Conservation (phyloP, 495 filamentous ascomycete species). For the Neurospora sp. region DNA sequence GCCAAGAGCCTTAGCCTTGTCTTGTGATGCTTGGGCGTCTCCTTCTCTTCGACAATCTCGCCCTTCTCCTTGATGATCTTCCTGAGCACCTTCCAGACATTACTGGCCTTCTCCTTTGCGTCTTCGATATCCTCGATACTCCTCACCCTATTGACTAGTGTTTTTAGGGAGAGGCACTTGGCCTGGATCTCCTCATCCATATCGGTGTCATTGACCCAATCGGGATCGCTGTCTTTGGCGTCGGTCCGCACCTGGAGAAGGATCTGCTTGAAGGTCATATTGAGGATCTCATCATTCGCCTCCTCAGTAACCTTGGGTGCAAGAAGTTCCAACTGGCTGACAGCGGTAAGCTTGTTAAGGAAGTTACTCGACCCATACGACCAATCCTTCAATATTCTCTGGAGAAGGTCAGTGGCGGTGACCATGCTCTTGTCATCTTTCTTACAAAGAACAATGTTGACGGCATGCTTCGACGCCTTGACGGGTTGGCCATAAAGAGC, state of each 20-base stretch:
- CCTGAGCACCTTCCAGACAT: slow-evolving; percentile 69
- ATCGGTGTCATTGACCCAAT: slow-evolving; percentile 59
- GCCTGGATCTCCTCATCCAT: slow-evolving; percentile 73
- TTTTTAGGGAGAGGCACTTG: slow-evolving; percentile 81
- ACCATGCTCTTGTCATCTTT: slow-evolving; percentile 71
- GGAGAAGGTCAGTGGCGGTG: slow-evolving; percentile 71
- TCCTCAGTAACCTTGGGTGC: slow-evolving; percentile 64
- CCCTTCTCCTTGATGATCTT: slow-evolving; percentile 64
- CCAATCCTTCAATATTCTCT: slow-evolving; percentile 65
- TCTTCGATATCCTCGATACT: slow-evolving; percentile 49
- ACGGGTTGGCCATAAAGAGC: slow-evolving; percentile 73
- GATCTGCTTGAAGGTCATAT: slow-evolving; percentile 66
- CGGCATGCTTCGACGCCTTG: slow-evolving; percentile 82
- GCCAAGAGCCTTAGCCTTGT: slow-evolving; percentile 71
- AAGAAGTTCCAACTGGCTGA: slow-evolving; percentile 75
- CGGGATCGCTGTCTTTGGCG: slow-evolving; percentile 37
- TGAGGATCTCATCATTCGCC: slow-evolving; percentile 62
- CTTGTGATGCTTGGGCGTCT: slow-evolving; percentile 66
- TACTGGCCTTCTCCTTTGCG: slow-evolving; percentile 52
- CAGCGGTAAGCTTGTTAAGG: slow-evolving; percentile 70
- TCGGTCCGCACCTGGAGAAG: slow-evolving; percentile 57
- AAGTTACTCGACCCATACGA: slow-evolving; percentile 65
- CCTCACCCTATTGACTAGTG: slow-evolving; percentile 77
- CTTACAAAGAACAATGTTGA: slow-evolving; percentile 76
- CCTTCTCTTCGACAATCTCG: slow-evolving; percentile 62